A percentile compares a stretch with the other conserved stretches of the same genome.
Conservation (phyloP, 257 asterid genomes). For the Nicotiana tabacum region DNA sequence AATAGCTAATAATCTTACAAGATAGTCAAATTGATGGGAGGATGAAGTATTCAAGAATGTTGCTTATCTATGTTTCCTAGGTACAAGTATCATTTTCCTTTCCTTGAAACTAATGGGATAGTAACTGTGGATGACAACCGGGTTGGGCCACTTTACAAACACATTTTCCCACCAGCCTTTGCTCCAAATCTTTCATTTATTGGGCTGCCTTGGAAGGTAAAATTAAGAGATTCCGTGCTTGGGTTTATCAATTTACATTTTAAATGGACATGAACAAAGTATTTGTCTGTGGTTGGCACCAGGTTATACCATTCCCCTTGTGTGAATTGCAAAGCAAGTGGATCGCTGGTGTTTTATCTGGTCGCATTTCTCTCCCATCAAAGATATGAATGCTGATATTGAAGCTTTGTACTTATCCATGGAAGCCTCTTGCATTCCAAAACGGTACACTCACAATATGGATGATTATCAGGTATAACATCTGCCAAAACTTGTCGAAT, state of each 20-base stretch:
- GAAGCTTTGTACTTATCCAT: slow-evolving; percentile 62
- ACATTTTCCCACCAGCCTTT: slow-evolving; percentile 69
- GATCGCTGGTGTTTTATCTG: slow-evolving; percentile 83
- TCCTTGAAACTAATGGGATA: slow-evolving; percentile 62
- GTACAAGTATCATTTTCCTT: slow-evolving; percentile 79
- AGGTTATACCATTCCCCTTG: slow-evolving; percentile 86
- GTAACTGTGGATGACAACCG: slow-evolving; percentile 81
- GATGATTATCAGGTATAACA: slow-evolving; percentile 56
- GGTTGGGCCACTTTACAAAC: slow-evolving; percentile 89
- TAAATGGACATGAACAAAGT: neutral
- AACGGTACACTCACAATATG: slow-evolving; percentile 71
- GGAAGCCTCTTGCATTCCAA: slow-evolving; percentile 54
- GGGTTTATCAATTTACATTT: neutral
- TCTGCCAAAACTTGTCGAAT: neutral
- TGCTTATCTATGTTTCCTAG: slow-evolving; percentile 30
- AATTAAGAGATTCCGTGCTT: neutral
- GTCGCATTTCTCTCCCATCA: slow-evolving; percentile 61
- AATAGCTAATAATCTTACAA: neutral
- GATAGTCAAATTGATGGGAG: neutral
- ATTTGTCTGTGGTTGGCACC: slow-evolving; percentile 1
- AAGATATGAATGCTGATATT: slow-evolving; percentile 61
- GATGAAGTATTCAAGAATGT: neutral
- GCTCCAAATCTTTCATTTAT: slow-evolving; percentile 89
- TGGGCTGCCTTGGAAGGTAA: slow-evolving; percentile 96
- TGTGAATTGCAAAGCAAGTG: slow-evolving; percentile 80